Base-by-base conservation (phyloP, 2,329 filamentous ascomycete species). In the Pseudocercospora ulei region DNA sequence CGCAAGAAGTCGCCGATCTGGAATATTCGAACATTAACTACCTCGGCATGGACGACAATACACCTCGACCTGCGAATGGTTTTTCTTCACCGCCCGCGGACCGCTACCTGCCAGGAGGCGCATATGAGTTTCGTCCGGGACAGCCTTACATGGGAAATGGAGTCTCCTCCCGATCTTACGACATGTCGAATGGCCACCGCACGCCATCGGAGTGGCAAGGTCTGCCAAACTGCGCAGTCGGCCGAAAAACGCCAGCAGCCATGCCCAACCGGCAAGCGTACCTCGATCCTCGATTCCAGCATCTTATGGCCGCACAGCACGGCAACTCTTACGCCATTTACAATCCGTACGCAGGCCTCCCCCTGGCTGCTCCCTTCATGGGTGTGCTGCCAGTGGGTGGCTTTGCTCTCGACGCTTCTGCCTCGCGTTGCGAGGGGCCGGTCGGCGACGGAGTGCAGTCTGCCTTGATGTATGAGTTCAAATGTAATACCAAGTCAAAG, bases 381-480 rank as follows among this genome's bases (percentile, higher is more conserved):
- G 49, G 55, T 3, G 38, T 58, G 14, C 56, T 63, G 44, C 53
- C 58, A 2, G 54, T 57, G n/a, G 56, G 58, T 44, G 55, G 64
- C 38, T 51, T 57, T 8, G 50, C 54, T 5, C 48, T 63, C 4
- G 62, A 65, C 20, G 58, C 65, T 7, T 24, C 46, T 7, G 60
- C 64, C 33, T 61, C 56, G 26, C 59, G 64, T 2, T 66, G 73
- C 35, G 74, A 77, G 18, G 69, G 75, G 41, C 76, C 82, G 38
- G 62, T 68, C 1, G 67, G 69, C 8, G 72, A 75, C 43, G 73
- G 73, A 38, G 64, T 80, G 8, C 74, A 83, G 52, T 92, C 85
- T 58, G 64, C 70, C 8, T 64, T 87, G 5, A 68, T 95, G 1
- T 80, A 87, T 45, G 83, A 93, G 18, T 95, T 92, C 62, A 76